Evolutionary conservation across 2,329 filamentous ascomycete genomes (phyloP).

Genomic region (Cercospora citrullina): DNA sequence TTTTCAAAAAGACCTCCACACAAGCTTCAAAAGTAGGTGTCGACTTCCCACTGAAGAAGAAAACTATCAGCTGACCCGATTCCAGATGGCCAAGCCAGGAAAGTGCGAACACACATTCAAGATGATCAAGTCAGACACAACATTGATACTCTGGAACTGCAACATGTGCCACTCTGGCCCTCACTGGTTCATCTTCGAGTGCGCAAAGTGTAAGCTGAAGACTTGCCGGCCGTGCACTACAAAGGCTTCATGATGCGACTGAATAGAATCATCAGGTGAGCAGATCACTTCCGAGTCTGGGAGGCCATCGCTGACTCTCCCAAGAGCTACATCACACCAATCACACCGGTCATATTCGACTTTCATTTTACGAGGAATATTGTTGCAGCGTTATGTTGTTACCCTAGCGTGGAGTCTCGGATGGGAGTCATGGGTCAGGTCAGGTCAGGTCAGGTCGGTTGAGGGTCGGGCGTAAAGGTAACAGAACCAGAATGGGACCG

Average conservation of each 20-base stretch:
- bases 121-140: constrained; percentile 55
- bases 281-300: not conserved
- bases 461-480: constrained; percentile 10
- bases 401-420: constrained; percentile 34
- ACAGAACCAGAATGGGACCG: constrained; percentile 7
- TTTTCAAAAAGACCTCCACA: not conserved
- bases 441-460: not conserved
- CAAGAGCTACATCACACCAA: not conserved
- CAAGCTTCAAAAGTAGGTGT: not conserved
- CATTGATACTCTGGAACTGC: constrained; percentile 54
- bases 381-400: constrained; percentile 33
- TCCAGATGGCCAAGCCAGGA: constrained; percentile 50
- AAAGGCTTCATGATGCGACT: constrained; percentile 41
- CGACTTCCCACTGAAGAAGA: not conserved
- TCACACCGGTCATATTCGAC: constrained; percentile 5
- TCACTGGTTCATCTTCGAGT: constrained; percentile 55
- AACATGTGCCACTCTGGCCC: constrained; percentile 54
- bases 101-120: constrained; percentile 52
- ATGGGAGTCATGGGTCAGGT: not conserved
- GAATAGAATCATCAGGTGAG: not conserved
- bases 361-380: constrained; percentile 25
- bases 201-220: constrained; percentile 53
- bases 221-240: constrained; percentile 50
- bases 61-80: not conserved
- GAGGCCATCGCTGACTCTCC: not conserved